Evolutionary conservation across 805 yeast genomes (phyloP).

Genomic region (Pichia exigua): DNA sequence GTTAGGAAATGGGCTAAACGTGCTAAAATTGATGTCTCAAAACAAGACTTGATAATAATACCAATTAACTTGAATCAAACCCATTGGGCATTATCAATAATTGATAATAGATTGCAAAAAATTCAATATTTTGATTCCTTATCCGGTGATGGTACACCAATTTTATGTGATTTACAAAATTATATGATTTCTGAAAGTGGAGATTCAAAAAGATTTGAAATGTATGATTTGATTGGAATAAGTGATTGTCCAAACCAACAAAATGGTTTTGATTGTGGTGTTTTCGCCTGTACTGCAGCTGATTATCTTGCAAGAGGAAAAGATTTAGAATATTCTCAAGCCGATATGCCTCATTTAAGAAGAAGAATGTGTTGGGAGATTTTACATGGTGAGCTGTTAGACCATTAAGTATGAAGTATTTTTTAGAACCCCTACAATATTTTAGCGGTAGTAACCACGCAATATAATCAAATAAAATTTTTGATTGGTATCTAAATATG

Average conservation of each 20-base stretch:
- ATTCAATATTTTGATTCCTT: slow-evolving; percentile 78
- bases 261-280: slow-evolving; percentile 94
- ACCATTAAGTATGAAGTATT: not conserved
- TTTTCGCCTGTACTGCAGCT: slow-evolving; percentile 77
- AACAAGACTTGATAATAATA: slow-evolving; percentile 58
- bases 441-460: not conserved
- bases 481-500: not conserved
- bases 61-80: slow-evolving; percentile 81
- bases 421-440: not conserved
- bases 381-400: slow-evolving; percentile 16
- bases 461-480: too few species aligned
- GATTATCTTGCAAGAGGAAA: slow-evolving; percentile 47
- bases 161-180: slow-evolving; percentile 41
- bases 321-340: slow-evolving; percentile 49
- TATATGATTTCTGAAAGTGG: slow-evolving; percentile 65
- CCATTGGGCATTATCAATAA: slow-evolving; percentile 88
- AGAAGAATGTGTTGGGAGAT: slow-evolving; percentile 62
- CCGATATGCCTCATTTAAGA: slow-evolving; percentile 63
- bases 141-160: slow-evolving; percentile 36
- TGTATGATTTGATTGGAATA: slow-evolving; percentile 22
- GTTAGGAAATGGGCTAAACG: slow-evolving; percentile 81
- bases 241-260: slow-evolving; percentile 65
- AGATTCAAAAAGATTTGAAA: slow-evolving; percentile 28
- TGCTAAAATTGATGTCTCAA: slow-evolving; percentile 56
- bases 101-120: slow-evolving; percentile 51